phyloP scores from a whole-genome alignment of 805 yeast species.

The Pichia occidentalis region DNA sequence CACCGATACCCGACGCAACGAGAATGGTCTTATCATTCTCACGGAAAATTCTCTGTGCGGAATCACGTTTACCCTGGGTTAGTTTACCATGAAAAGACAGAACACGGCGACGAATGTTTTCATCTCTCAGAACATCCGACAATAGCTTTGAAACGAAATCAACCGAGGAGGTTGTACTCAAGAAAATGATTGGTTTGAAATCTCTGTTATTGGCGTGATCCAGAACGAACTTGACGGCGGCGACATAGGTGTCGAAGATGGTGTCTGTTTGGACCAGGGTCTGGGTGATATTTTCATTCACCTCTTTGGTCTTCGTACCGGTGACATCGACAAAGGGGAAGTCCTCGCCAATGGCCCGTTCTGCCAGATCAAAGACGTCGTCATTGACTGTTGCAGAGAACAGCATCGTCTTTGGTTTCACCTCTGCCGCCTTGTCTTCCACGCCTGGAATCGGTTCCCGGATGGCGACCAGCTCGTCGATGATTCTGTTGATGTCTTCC shows the following conservation, averaged over 20 bases:
- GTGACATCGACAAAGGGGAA: conserved; percentile 60
- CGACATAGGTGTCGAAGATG: conserved; percentile 52
- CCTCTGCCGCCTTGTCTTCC: conserved; percentile 17
- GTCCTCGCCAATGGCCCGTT: conserved; percentile 42
- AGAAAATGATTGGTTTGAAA: conserved; percentile 77
- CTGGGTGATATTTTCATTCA: conserved; percentile 74
- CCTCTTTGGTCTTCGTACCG: conserved; percentile 54
- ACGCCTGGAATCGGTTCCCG: conserved; percentile 20
- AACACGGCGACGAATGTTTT: conserved; percentile 16
- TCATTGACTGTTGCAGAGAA: conserved; percentile 86
- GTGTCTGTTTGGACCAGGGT: conserved; percentile 47
- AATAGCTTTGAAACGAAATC: conserved; percentile 47
- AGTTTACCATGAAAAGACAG: conserved; percentile 62
- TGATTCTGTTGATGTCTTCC: conserved; percentile 54
- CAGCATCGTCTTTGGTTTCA: conserved; percentile 55
- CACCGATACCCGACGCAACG: conserved; percentile 88
- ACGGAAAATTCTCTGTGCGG: conserved; percentile 28
- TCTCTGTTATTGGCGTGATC: conserved; percentile 27
- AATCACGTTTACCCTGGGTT: conserved; percentile 54
- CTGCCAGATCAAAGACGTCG: conserved; percentile 61
- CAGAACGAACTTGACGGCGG: conserved; percentile 44
- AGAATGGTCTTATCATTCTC: conserved; percentile 46
- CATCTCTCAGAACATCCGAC: conserved; percentile 16
- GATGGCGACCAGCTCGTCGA: conserved; percentile 35
- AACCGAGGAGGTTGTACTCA: conserved; percentile 70